A percentile compares a stretch with the other conserved stretches of the same genome.
phyloP scores from a whole-genome alignment of 148 eudicot species.

The Chenopodium formosanum region DNA sequence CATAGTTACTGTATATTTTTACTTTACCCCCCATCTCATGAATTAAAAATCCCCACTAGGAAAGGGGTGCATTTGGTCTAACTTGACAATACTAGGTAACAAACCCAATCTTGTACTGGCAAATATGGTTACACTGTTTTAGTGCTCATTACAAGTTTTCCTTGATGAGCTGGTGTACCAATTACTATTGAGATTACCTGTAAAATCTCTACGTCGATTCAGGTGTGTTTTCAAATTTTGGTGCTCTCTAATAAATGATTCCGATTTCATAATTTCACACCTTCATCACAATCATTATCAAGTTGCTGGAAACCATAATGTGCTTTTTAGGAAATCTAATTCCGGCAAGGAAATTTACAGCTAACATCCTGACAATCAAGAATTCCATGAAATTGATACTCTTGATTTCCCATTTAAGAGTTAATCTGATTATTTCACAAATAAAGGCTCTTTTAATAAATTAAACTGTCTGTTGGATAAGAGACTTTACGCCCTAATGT shows the following conservation, averaged over 20 bases:
- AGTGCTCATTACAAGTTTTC: no score
- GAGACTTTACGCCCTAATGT: background rate
- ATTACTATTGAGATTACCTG: slow-evolving; percentile 7
- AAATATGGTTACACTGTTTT: no score
- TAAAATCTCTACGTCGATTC: background rate
- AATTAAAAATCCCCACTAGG: no score
- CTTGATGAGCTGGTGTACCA: slow-evolving; percentile 2
- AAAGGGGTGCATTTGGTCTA: no score
- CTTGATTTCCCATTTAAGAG: slow-evolving; percentile 2
- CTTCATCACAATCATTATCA: background rate
- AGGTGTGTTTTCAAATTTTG: slow-evolving; percentile 18
- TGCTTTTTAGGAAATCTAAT: background rate
- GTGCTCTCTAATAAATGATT: background rate
- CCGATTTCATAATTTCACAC: slow-evolving; percentile 9
- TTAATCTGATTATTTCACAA: background rate
- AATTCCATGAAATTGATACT: slow-evolving; percentile 4
- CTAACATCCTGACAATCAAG: background rate
- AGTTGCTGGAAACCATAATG: background rate
- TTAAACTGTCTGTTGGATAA: slow-evolving; percentile 12
- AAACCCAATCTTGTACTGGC: no score
- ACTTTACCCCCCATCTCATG: no score
- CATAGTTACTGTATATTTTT: no score
- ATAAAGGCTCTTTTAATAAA: slow-evolving; percentile 9
- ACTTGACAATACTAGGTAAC: no score
- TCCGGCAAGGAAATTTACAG: background rate